Evolutionary conservation across 2,329 filamentous ascomycete genomes (phyloP).

Genomic region (Aspergillus quadrilineatus): DNA sequence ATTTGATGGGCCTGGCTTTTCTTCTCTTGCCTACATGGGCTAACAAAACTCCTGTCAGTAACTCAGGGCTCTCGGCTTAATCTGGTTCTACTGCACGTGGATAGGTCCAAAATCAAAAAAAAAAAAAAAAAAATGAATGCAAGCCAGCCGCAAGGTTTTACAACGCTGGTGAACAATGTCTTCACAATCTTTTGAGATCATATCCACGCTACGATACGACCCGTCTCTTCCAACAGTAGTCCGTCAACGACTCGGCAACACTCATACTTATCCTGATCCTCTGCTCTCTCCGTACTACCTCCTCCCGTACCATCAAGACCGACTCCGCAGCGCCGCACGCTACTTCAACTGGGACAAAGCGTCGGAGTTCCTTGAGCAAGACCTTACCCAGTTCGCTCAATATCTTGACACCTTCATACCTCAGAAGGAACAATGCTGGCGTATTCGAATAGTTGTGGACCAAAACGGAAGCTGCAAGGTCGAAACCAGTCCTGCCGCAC

Average conservation of each 20-base stretch:
- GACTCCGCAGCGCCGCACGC: constrained; percentile 63
- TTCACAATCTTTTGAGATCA: constrained; percentile 56
- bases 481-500: constrained; percentile 31
- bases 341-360: constrained; percentile 50
- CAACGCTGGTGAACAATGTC: constrained; percentile 22
- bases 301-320: constrained; percentile 73
- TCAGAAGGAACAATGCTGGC: constrained; percentile 36
- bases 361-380: constrained; percentile 29
- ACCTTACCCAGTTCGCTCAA: constrained; percentile 28
- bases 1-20: neutral
- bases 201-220: constrained; percentile 73
- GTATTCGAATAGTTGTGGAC: constrained; percentile 38
- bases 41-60: neutral
- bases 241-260: constrained; percentile 22
- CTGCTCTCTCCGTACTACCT: constrained; percentile 69
- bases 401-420: constrained; percentile 34
- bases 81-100: constrained; percentile 6
- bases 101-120: constrained; percentile 7
- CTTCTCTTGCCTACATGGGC: neutral
- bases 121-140: neutral
- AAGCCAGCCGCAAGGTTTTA: constrained; percentile 5
- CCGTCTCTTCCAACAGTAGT: constrained; percentile 49
- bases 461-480: constrained; percentile 30
- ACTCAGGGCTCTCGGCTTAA: neutral
- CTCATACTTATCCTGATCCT: constrained; percentile 38